A percentile compares a stretch with the other conserved stretches of the same genome.
phyloP scores from a whole-genome alignment of 495 filamentous ascomycete genomes.

The Tuber calosporum region DNA sequence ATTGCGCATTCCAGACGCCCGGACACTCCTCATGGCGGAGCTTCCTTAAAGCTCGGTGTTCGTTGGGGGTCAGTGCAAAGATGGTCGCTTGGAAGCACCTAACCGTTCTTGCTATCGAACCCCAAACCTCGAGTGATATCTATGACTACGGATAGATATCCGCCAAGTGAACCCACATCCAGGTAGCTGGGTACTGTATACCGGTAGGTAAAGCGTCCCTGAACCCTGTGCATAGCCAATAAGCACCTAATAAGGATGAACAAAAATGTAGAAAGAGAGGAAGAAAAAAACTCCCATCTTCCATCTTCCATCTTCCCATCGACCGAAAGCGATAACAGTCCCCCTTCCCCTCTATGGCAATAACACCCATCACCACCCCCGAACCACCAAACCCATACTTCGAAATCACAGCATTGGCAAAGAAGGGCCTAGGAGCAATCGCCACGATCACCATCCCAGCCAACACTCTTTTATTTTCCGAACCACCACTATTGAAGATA shows the following conservation, averaged over 20 bases:
- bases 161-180: background rate
- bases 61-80: too few species aligned
- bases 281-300: background rate
- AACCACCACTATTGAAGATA: conserved; percentile 24
- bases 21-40: too few species aligned
- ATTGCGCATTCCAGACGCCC: too few species aligned
- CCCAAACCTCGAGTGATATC: background rate
- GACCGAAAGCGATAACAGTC: background rate
- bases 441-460: conserved; percentile 28
- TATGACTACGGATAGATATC: background rate
- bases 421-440: conserved; percentile 33
- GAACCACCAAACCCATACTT: conserved; percentile 17
- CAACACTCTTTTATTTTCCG: conserved; percentile 30
- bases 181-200: too few species aligned
- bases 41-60: too few species aligned
- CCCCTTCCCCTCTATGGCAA: background rate
- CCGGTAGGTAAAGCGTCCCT: background rate
- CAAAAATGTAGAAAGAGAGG: background rate
- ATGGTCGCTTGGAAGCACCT: too few species aligned
- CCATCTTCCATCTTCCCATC: background rate
- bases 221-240: background rate
- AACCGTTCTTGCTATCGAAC: too few species aligned
- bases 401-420: conserved; percentile 20
- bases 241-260: background rate
- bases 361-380: conserved; percentile 1